Evolutionary conservation across 345 rosid species (phyloP).

Genomic region (Sisymbrium irio): DNA sequence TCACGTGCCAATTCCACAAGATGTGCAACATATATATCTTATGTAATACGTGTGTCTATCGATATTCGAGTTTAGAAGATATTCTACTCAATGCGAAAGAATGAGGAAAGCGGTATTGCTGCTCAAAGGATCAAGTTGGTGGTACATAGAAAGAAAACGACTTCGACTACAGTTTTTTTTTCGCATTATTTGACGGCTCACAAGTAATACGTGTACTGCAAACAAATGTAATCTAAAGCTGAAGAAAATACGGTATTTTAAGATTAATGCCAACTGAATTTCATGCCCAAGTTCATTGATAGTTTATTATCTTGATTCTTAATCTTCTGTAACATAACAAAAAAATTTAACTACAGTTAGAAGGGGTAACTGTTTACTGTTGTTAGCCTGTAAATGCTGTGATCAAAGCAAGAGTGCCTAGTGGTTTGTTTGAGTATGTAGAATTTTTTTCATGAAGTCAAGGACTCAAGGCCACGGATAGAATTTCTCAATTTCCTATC

Average conservation of each 20-base stretch:
- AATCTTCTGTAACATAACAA: not conserved
- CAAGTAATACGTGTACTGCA: not conserved
- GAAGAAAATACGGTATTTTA: too few species aligned
- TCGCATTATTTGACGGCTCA: not conserved
- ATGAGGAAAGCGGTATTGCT: slow-evolving; percentile 20
- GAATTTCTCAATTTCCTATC: too few species aligned
- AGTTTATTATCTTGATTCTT: not conserved
- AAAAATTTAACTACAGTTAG: not conserved
- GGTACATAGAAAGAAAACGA: slow-evolving; percentile 7
- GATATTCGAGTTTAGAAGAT: not conserved
- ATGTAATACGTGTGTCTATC: not conserved
- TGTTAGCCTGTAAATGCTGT: not conserved
- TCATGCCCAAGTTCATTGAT: not conserved
- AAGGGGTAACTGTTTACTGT: not conserved
- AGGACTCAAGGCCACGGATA: too few species aligned
- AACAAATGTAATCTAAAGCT: not conserved
- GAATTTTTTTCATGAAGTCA: not conserved
- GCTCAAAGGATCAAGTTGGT: slow-evolving; percentile 25
- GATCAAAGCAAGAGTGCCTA: not conserved
- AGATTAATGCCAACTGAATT: too few species aligned
- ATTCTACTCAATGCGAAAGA: slow-evolving; percentile 4
- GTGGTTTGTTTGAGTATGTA: not conserved
- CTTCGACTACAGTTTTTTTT: not conserved
- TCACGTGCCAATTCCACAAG: slow-evolving; percentile 24
- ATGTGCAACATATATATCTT: slow-evolving; percentile 5